A percentile compares a stretch with the other conserved stretches of the same genome.
Conservation (phyloP, 768 basidiomycete species). For the Auricularia auricula-judae region DNA sequence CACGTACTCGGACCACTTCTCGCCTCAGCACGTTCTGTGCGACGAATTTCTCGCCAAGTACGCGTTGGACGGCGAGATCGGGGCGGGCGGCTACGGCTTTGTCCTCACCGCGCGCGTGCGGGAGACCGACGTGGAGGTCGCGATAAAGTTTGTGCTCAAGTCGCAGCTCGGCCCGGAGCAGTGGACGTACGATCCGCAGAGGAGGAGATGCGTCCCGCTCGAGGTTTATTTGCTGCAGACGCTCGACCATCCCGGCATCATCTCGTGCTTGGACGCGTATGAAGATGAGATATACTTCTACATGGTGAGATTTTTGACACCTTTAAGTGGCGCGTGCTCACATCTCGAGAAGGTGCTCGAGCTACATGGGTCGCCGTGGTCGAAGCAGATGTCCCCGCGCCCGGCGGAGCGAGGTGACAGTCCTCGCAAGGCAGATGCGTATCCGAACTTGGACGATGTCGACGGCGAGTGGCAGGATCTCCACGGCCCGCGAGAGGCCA, state of each 20-base stretch:
- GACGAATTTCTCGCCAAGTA: conserved; percentile 49
- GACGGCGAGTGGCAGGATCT: conserved; percentile 23
- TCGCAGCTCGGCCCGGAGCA: conserved; percentile 46
- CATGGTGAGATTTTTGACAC: conserved; percentile 41
- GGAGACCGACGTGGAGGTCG: conserved; percentile 54
- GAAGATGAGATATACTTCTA: conserved; percentile 82
- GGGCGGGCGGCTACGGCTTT: conserved; percentile 90
- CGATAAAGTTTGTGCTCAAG: conserved; percentile 93
- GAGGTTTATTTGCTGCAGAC: conserved; percentile 70
- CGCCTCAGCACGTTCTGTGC: conserved; percentile 47
- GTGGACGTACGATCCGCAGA: conserved; percentile 43
- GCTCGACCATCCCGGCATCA: conserved; percentile 70
- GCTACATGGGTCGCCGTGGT: conserved; percentile 86
- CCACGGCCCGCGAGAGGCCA: conserved; percentile 25
- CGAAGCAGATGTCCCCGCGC: conserved; percentile 27
- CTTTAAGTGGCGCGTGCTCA: background rate
- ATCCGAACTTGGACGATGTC: conserved; percentile 4
- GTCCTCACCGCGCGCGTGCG: conserved; percentile 78
- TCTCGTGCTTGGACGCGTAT: conserved; percentile 73
- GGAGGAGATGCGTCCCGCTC: conserved; percentile 54
- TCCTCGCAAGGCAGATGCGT: background rate
- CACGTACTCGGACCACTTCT: conserved; percentile 42
- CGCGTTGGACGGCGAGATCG: conserved; percentile 63
- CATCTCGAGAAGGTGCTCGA: conserved; percentile 61
- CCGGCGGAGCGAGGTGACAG: background rate